Base-by-base conservation (phyloP, 495 filamentous ascomycete species). In the Talaromyces stipitatus region DNA sequence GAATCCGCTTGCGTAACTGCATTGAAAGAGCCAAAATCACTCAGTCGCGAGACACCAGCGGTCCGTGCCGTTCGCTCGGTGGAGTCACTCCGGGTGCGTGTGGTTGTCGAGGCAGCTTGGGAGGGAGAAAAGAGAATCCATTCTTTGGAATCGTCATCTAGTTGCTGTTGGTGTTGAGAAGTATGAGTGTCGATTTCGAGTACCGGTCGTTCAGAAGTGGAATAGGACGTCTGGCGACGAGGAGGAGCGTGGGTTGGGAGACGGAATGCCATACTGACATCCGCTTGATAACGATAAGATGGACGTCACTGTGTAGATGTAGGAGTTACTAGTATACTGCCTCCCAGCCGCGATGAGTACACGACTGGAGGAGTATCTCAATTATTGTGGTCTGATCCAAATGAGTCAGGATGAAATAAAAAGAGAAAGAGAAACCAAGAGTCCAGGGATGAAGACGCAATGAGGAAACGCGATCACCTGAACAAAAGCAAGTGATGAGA, bases 51-150 rank as follows among this genome's bases (percentile, higher is more conserved):
- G 47, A 82, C 79, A 29, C 85, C 88, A 20, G 82, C 83, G 7
- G 91, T 95, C 36, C 76, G 78, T 38, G 83, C 80, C 51, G 88
- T 89, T 57, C 79, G 81, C 32, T 84, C 84, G 11, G 88, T 85
- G 20, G 89, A 91, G 55, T 82, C 85, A 10, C 87, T 81, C 63
- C 86, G 85, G 0, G 85, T 88, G 16, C 80, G 80, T 33, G 83
- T 79, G 46, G 81, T 82, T 23, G 75, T 78, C 6, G 85, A 83
- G 33, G 82, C 74, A 20, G 84, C 82, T 30, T 67, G 70, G 16
- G 81, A 76, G 3, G 91, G 91, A 10, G 90, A 90, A 73, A 98
- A 98, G 61, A 98, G 82, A 45, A 98, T 85, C 95, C 94, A 97
- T 83, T 96, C 92, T 66, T 91, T 85, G 3, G 89, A 83, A 51